Evolutionary conservation across 2,329 filamentous ascomycete genomes (phyloP).

Genomic region (Diaporthe capsici): DNA sequence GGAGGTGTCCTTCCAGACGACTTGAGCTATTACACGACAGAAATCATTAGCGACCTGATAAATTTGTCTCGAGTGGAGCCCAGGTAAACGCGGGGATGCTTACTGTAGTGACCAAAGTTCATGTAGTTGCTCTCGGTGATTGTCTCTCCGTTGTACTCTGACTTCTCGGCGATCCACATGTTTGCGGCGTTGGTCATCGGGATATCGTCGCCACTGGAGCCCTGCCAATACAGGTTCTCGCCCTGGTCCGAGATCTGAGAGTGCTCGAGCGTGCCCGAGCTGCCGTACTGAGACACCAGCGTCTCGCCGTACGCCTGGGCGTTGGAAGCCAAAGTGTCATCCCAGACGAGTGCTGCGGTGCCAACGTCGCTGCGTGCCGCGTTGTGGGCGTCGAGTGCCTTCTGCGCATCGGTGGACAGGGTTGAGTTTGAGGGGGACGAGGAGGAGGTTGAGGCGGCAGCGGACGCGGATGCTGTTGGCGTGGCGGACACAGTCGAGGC

Average conservation of each 20-base stretch:
- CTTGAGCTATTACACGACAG: slow-evolving; percentile 10
- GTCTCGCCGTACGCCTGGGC: slow-evolving; percentile 22
- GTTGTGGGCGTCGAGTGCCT: slow-evolving; percentile 14
- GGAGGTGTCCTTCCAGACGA: slow-evolving; percentile 20
- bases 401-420: slow-evolving; percentile 18
- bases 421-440: slow-evolving; percentile 4
- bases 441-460: background rate
- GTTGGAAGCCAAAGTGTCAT: slow-evolving; percentile 3
- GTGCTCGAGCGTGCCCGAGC: slow-evolving; percentile 17
- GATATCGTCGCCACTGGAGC: slow-evolving; percentile 5
- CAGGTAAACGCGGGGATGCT: background rate
- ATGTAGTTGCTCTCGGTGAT: slow-evolving; percentile 29
- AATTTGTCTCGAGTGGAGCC: too few species aligned
- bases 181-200: slow-evolving; percentile 23
- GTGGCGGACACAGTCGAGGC: background rate
- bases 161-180: slow-evolving; percentile 26
- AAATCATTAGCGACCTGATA: background rate
- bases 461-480: background rate
- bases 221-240: slow-evolving; percentile 19
- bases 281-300: slow-evolving; percentile 14
- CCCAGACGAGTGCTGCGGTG: slow-evolving; percentile 22
- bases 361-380: slow-evolving; percentile 18
- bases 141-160: slow-evolving; percentile 14
- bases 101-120: slow-evolving; percentile 30
- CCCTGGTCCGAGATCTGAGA: slow-evolving; percentile 18